Evolutionary conservation across 148 eudicot genomes (phyloP), one percentile per base, ranked within the genome.

Genomic region (Polygonum aviculare): DNA sequence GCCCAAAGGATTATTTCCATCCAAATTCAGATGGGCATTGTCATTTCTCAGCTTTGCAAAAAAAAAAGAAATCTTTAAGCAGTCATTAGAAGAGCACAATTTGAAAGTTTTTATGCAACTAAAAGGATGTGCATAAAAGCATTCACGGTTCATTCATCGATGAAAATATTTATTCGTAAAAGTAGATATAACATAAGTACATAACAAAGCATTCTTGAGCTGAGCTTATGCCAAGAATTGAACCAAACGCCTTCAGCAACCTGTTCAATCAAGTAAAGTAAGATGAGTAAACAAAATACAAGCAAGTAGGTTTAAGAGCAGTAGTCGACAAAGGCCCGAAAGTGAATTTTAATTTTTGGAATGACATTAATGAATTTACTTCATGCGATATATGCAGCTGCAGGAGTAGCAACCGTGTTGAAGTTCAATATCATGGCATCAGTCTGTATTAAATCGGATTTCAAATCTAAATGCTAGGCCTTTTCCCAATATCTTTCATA

Each of bases 231-330:
- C 41, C 70, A 65, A 33, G 70, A 65, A 35, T 65, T 65, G 19
- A 67, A 67, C 72, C 44, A 36, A 65, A 67, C 69, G 3, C 4
- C 69, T 33, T 33, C 72, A 67, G 21, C 72, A 67, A 67, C 72
- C 71, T 67, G 72, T 67, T 67, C 11, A 67, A 26, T 0, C 31
- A 26, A 26, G 31, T 26, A 26, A 26, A 26, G 31, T 26, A 26
- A 26, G 31, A 26, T 26, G 31, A 26, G 31, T 26, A 26, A 5
- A 15, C 15, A 14, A 15, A 50, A 15, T 50, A 50, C 4, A 49
- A 4, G 33, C 33, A 19, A 12, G 8, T 7, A 57, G 3, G 22
- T 19, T 33, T 2, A 57, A 57, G 21, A 21, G 63, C 12, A 22
- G 33, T 21, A 21, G 31, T 0, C 22, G n/a, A 19, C 12, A 8